These are phyloP conservation scores for Macrolepiota dolichaula DNA, from an alignment of 768 basidiomycete genomes.

Conservation along the genomic window DNA sequence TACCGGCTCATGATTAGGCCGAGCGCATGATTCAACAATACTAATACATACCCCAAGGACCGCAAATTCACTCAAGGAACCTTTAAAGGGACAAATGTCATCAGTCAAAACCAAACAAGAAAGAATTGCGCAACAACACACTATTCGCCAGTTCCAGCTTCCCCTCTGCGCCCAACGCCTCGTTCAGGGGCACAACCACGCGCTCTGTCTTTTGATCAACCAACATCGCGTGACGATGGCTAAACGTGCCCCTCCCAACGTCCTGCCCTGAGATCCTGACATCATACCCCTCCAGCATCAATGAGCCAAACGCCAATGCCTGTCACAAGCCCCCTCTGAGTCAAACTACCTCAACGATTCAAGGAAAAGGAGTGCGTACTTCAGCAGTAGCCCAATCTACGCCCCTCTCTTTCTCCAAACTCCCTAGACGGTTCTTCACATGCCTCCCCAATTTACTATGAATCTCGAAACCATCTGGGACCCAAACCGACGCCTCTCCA, in stretches of 20 bases:
- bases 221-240: constrained; percentile 88
- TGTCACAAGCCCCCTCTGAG: constrained; percentile 22
- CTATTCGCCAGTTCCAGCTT: constrained; percentile 88
- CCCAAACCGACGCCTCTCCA: constrained; percentile 65
- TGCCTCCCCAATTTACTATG: constrained; percentile 79
- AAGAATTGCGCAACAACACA: constrained; percentile 27
- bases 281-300: constrained; percentile 80
- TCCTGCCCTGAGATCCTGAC: constrained; percentile 92
- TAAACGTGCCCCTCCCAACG: constrained; percentile 88
- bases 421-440: constrained; percentile 71
- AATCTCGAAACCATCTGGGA: constrained; percentile 64
- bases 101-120: not conserved
- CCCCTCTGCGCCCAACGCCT: constrained; percentile 54
- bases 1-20: constrained; percentile 23
- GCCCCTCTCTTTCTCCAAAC: constrained; percentile 63
- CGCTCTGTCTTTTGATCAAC: constrained; percentile 84
- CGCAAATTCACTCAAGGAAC: constrained; percentile 86
- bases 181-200: constrained; percentile 80
- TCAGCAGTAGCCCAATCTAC: constrained; percentile 92
- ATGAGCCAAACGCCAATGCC: constrained; percentile 86
- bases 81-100: constrained; percentile 30
- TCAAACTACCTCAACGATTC: not conserved
- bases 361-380: constrained; percentile 31
- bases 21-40: not conserved
- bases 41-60: constrained; percentile 69